Conservation (phyloP, 2,329 filamentous ascomycete species). For the Sarocladium kiliense region DNA sequence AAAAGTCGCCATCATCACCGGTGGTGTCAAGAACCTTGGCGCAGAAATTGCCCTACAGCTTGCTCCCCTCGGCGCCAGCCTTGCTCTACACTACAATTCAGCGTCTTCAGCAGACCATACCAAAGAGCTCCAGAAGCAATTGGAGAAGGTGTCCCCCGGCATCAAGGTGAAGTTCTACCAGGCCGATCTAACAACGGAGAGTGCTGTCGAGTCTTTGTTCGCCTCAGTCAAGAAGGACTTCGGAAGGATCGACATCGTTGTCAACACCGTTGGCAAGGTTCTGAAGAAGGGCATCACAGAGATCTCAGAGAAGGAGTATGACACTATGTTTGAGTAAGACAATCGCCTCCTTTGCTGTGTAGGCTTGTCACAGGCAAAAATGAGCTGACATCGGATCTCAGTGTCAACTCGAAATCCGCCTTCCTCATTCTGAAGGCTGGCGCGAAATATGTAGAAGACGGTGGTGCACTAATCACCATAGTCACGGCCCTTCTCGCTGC, state of each 20-base stretch:
- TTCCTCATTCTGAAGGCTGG: slow-evolving; percentile 41
- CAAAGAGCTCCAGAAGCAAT: slow-evolving; percentile 26
- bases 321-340: slow-evolving; percentile 41
- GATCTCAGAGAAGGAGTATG: slow-evolving; percentile 39
- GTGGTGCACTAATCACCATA: slow-evolving; percentile 42
- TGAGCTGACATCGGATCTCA: slow-evolving; percentile 13
- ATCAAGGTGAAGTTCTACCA: slow-evolving; percentile 35
- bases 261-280: slow-evolving; percentile 46
- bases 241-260: slow-evolving; percentile 40
- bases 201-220: slow-evolving; percentile 37
- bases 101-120: slow-evolving; percentile 30
- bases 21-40: slow-evolving; percentile 55
- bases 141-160: slow-evolving; percentile 26
- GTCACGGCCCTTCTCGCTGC: slow-evolving; percentile 39
- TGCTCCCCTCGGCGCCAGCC: slow-evolving; percentile 48
- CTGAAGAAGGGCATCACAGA: slow-evolving; percentile 40
- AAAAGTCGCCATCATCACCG: slow-evolving; percentile 47
- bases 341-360: too few species aligned
- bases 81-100: slow-evolving; percentile 54
- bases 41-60: slow-evolving; percentile 53
- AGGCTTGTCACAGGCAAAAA: neutral
- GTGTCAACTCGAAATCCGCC: slow-evolving; percentile 39
- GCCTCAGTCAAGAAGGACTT: slow-evolving; percentile 32
- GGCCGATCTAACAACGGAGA: slow-evolving; percentile 35
- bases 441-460: slow-evolving; percentile 34